phyloP scores from a whole-genome alignment of 1,284 basidiomycete genomes.

The Schizophyllum amplum region DNA sequence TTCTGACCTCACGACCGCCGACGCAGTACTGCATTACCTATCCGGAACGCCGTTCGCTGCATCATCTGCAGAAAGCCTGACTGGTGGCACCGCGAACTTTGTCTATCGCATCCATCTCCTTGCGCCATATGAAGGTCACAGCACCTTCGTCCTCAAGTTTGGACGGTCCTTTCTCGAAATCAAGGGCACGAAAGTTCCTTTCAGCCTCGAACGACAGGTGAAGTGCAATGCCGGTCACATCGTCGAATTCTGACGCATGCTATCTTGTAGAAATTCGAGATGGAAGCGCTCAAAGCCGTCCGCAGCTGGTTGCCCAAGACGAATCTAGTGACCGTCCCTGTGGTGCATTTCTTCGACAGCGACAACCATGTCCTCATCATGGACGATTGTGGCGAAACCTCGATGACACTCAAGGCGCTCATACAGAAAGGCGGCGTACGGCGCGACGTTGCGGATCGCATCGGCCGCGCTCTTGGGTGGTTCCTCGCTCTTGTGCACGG shows the following conservation, averaged over 20 bases:
- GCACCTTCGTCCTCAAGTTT: constrained; percentile 51
- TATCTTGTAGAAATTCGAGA: constrained; percentile 36
- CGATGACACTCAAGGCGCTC: constrained; percentile 39
- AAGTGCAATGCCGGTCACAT: constrained; percentile 34
- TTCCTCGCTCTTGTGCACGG: constrained; percentile 43
- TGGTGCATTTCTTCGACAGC: constrained; percentile 41
- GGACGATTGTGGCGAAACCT: constrained; percentile 43
- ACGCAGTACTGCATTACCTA: not conserved
- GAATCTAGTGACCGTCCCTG: constrained; percentile 38
- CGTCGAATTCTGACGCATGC: constrained; percentile 3
- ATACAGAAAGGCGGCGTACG: constrained; percentile 29
- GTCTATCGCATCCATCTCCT: constrained; percentile 39
- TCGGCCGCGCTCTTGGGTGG: constrained; percentile 42
- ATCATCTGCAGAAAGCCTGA: constrained; percentile 17
- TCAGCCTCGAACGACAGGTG: constrained; percentile 49
- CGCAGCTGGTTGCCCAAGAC: constrained; percentile 22
- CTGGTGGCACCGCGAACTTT: constrained; percentile 48
- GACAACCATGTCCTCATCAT: constrained; percentile 44
- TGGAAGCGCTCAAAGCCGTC: constrained; percentile 37
- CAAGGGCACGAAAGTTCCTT: constrained; percentile 19
- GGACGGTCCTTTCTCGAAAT: constrained; percentile 34
- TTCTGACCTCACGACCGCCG: not conserved
- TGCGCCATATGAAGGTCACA: constrained; percentile 26
- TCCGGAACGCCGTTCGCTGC: not conserved
- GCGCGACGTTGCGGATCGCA: constrained; percentile 26